These are phyloP conservation scores for Epichloe uncinata DNA, from an alignment of 2,329 filamentous ascomycete genomes.

Conservation along the genomic window DNA sequence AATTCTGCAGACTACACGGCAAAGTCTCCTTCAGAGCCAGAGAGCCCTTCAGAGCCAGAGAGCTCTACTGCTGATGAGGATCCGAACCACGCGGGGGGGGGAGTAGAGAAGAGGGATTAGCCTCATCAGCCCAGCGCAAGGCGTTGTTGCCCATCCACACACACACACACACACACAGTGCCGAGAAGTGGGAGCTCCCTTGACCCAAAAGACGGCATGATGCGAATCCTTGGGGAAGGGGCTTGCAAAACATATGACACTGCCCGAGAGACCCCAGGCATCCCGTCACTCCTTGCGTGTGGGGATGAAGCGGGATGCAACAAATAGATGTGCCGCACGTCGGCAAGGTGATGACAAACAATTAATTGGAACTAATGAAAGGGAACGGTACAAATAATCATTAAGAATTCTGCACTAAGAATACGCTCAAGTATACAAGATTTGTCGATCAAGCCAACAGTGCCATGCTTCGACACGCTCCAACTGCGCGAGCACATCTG, in stretches of 20 bases:
- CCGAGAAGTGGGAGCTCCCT: no score
- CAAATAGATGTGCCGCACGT: no score
- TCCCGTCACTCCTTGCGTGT: no score
- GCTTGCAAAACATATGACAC: no score
- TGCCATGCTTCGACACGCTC: not conserved
- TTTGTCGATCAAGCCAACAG: not conserved
- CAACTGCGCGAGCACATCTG: not conserved
- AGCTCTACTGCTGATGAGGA: conserved; percentile 1
- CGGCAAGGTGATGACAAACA: no score
- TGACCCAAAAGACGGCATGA: no score
- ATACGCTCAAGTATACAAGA: not conserved
- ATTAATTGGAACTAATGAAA: no score
- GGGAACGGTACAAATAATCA: no score
- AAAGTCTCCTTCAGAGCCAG: not conserved
- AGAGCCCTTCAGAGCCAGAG: conserved; percentile 2
- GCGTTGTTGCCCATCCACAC: not conserved
- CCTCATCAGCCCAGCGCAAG: not conserved
- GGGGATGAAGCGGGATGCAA: no score
- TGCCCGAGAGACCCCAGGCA: no score
- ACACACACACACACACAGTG: no score
- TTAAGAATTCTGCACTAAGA: not conserved
- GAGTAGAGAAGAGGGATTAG: not conserved
- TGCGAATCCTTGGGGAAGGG: no score
- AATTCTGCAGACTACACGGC: not conserved
- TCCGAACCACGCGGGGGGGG: not conserved